Conservation (phyloP, 2,329 filamentous ascomycete species). For the Escovopsis sp. region DNA sequence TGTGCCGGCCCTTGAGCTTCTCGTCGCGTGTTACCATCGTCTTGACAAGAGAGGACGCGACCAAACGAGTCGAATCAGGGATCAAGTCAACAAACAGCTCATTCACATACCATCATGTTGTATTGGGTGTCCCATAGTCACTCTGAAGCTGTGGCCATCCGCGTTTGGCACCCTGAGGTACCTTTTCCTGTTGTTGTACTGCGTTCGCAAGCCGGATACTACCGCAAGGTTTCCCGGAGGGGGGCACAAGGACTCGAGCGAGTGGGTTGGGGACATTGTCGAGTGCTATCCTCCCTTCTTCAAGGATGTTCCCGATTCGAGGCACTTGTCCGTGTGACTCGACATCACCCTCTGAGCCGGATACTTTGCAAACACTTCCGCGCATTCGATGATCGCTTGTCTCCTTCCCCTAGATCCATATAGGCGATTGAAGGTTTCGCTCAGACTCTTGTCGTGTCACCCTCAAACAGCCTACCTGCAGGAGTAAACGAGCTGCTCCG, state of each 20-base stretch:
- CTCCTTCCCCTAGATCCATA: neutral
- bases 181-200: too few species aligned
- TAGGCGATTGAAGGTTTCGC: neutral
- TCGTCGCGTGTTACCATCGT: neutral
- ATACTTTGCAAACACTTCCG: neutral
- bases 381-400: neutral
- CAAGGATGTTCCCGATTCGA: too few species aligned
- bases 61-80: too few species aligned
- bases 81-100: too few species aligned
- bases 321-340: neutral
- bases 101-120: too few species aligned
- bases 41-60: too few species aligned
- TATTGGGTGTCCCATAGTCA: too few species aligned
- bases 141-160: too few species aligned
- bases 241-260: too few species aligned
- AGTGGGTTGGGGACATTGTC: too few species aligned
- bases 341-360: neutral
- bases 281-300: too few species aligned
- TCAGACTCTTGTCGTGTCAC: neutral
- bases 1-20: neutral
- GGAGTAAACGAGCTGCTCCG: constrained; percentile 3
- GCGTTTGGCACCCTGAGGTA: neutral
- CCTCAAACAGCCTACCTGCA: constrained; percentile 6
- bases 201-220: too few species aligned
- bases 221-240: neutral